Conservation (phyloP, 345 rosid species). For the Aethionema arabicum region DNA sequence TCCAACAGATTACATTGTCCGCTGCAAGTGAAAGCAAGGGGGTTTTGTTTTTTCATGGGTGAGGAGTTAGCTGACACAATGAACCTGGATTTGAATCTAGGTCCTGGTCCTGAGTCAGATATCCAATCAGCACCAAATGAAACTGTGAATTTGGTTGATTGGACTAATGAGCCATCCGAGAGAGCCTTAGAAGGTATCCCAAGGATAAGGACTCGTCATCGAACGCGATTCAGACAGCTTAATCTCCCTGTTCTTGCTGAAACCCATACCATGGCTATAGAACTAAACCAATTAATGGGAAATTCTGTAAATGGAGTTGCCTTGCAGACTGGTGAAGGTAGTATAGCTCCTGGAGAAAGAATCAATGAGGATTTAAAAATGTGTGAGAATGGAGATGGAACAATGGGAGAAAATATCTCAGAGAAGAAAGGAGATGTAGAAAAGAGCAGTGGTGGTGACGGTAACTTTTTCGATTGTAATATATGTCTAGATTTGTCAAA, state of each 20-base stretch:
- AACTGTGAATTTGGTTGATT: conserved; percentile 57
- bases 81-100: conserved; percentile 96
- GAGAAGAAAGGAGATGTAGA: conserved; percentile 60
- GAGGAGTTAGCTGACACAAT: conserved; percentile 75
- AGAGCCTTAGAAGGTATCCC: conserved; percentile 62
- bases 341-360: conserved; percentile 71
- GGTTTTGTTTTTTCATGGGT: conserved; percentile 45
- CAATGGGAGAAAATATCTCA: conserved; percentile 46
- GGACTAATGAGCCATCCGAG: conserved; percentile 48
- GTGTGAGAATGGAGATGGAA: conserved; percentile 68
- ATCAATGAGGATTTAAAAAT: conserved; percentile 58
- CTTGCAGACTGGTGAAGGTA: conserved; percentile 87
- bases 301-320: conserved; percentile 45
- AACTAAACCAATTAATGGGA: conserved; percentile 55
- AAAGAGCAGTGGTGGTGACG: conserved; percentile 55
- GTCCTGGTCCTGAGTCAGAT: conserved; percentile 75
- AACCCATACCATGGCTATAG: conserved; percentile 53
- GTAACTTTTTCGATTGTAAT: conserved; percentile 80
- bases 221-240: conserved; percentile 57
- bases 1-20: conserved; percentile 14
- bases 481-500: conserved; percentile 78
- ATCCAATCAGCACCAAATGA: conserved; percentile 41
- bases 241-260: conserved; percentile 43
- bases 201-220: conserved; percentile 47
- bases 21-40: conserved; percentile 23